Evolutionary conservation across 1,284 basidiomycete species (phyloP).

Genomic region (Cystobasidium sp.): DNA sequence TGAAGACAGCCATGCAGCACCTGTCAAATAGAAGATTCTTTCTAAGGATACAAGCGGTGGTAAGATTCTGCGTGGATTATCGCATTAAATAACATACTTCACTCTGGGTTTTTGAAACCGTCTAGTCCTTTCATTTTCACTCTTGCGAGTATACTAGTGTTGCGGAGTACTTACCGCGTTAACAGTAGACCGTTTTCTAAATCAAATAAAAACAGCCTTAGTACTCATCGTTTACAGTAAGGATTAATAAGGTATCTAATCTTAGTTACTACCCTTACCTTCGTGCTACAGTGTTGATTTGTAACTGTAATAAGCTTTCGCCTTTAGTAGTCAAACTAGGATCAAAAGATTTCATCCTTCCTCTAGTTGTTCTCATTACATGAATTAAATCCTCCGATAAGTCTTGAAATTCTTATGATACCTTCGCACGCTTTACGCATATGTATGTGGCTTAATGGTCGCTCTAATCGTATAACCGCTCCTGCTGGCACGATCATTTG

Average conservation of each 20-base stretch:
- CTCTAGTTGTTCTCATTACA: constrained; percentile 50
- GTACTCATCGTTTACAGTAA: constrained; percentile 51
- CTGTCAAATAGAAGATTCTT: constrained; percentile 44
- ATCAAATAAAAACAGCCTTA: constrained; percentile 32
- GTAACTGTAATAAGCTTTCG: constrained; percentile 51
- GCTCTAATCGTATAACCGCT: constrained; percentile 25
- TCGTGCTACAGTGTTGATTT: constrained; percentile 52
- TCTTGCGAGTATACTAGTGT: constrained; percentile 51
- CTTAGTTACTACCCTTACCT: constrained; percentile 50
- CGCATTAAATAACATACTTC: constrained; percentile 48
- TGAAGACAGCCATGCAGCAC: constrained; percentile 46
- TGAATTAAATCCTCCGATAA: too few species aligned
- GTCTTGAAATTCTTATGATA: too few species aligned
- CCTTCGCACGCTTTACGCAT: constrained; percentile 21
- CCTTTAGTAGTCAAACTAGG: constrained; percentile 51
- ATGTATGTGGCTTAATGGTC: constrained; percentile 29
- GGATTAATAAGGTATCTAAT: constrained; percentile 51
- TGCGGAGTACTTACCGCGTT: constrained; percentile 51
- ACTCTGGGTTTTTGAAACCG: constrained; percentile 49
- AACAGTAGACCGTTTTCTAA: constrained; percentile 44
- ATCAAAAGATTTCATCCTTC: constrained; percentile 50
- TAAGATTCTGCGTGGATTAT: constrained; percentile 48
- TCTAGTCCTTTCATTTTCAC: constrained; percentile 53
- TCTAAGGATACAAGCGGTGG: constrained; percentile 49
- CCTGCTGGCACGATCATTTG: constrained; percentile 26